phyloP scores from a whole-genome alignment of 306 rosid species.

The Malus sylvestris region DNA sequence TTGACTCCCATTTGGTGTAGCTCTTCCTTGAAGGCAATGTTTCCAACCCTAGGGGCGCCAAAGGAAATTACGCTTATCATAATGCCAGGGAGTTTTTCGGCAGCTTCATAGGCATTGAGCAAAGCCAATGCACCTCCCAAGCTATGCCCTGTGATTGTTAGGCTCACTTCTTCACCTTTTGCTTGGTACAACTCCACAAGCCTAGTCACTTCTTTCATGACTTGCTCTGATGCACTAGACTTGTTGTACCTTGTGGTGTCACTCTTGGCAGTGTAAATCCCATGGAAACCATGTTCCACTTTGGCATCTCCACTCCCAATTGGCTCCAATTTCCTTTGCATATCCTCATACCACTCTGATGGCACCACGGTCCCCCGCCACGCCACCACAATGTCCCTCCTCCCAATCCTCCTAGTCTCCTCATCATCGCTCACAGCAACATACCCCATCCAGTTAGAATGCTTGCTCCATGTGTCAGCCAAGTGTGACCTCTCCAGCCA shows the following conservation, averaged over 20 bases:
- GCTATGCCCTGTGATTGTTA: constrained; percentile 71
- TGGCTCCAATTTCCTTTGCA: constrained; percentile 44
- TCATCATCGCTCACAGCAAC: constrained; percentile 46
- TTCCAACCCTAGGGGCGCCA: constrained; percentile 71
- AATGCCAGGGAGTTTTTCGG: constrained; percentile 17
- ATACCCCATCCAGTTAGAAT: constrained; percentile 69
- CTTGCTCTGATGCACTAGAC: constrained; percentile 64
- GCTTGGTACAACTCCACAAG: constrained; percentile 24
- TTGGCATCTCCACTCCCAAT: constrained; percentile 34
- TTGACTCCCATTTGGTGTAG: constrained; percentile 40
- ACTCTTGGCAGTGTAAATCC: constrained; percentile 47
- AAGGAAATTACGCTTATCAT: constrained; percentile 56
- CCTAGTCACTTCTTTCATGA: constrained; percentile 35
- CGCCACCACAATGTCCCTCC: constrained; percentile 54
- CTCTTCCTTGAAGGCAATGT: constrained; percentile 47
- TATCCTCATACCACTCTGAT: constrained; percentile 59
- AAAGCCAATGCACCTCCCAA: constrained; percentile 65
- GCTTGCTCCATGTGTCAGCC: constrained; percentile 50
- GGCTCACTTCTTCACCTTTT: constrained; percentile 51
- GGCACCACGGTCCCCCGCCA: constrained; percentile 68
- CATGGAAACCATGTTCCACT: constrained; percentile 59
- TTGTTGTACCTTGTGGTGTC: constrained; percentile 49
- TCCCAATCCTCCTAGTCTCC: constrained; percentile 47
- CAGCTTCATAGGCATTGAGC: constrained; percentile 54
- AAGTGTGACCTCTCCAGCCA: constrained; percentile 56